Evolutionary conservation across 1,284 basidiomycete genomes (phyloP), one percentile per base, ranked within the genome.

Genomic region (Filobasidium uniguttulatum): DNA sequence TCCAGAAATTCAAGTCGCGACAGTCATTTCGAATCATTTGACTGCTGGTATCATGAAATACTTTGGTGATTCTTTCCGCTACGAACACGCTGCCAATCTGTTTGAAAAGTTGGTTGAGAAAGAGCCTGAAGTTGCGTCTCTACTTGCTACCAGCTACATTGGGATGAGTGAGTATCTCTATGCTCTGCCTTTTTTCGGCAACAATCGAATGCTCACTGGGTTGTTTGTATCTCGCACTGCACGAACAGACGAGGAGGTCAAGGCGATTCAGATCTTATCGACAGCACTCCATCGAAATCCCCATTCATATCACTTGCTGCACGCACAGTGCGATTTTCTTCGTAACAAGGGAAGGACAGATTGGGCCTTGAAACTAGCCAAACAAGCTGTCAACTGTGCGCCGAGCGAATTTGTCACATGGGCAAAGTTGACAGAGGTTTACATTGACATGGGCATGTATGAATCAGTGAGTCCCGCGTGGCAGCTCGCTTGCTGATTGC

Each of bases 321-420:
- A 97, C 61, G 82, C 82, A 1, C 93, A 98, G 68, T 87, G 85
- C 63, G 91, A 98, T 64, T 94, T 97, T 61, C 72, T 98, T 20
- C 52, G 65, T 12, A 79, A 79, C 1, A 97, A 97, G 64, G 81
- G 80, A 50, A 82, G 82, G 62, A 65, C 74, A 41, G 85, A 86
- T 41, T 97, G 89, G 89, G 93, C 91, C 0, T 75, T 91, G 52
- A 84, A 88, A 63, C 75, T 98, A 25, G 93, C 93, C 0, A 79
- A 81, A 56, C 84, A 96, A 66, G 94, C 93, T 0, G 93, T 98
- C 64, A 96, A 96, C 60, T 93, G 89, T 58, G 91, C 93, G 0
- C 93, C 93, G 4, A 89, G 85, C 71, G 94, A 98, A 68, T 98
- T 97, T 59, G 82, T 94, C 25, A 97, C 91, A 0, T 98, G 93